Base-by-base conservation (phyloP, 352 stramenopile species). In the Saprolegnia diclina region DNA sequence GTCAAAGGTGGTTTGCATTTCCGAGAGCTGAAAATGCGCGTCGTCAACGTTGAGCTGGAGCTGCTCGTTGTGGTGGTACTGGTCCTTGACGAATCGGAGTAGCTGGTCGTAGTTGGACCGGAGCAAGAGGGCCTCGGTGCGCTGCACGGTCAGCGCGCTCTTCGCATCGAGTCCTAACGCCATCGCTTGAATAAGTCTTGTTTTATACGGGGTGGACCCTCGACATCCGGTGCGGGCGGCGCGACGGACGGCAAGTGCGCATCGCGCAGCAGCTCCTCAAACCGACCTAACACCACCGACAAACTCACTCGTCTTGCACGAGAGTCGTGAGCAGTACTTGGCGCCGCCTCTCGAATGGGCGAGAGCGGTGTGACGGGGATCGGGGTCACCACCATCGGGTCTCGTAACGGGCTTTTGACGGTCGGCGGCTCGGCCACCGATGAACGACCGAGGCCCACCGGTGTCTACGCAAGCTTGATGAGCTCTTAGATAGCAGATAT, bases 91-190 rank as follows among this genome's bases (percentile, higher is more conserved):
- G 53, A 93, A 80, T 19, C 72, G 78, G n/a, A 93, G 81, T 19
- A 93, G 55, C 14, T 82, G 77, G 42, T 93, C 82, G 48, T 93
- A 93, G 72, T 93, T 91, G 26, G 84, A 87, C 3, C 85, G 82
- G 0, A 93, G 66, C 42, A 93, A 67, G 13, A 76, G 74, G 1
- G 83, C 81, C 71, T 92, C 84, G 2, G 76, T 80, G 19, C 77
- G 76, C 65, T 87, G 79, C 26, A 93, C 74, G 56, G 77, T 81
- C 46, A 71, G 48, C 0, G 76, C 81, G 19, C 79, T 90, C 14
- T 68, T 63, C 0, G 70, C 54, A 67, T 90, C 85, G 45, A 92
- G 65, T 0, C 85, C 85, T 29, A 84, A 73, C 0, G 90, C 65
- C 26, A n/a, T 86, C 79, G 38, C 42, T 0, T 29, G n/a, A 13